A percentile compares a stretch with the other conserved stretches of the same genome.
phyloP scores from a whole-genome alignment of 345 rosid genomes.

The Populus davidiana region DNA sequence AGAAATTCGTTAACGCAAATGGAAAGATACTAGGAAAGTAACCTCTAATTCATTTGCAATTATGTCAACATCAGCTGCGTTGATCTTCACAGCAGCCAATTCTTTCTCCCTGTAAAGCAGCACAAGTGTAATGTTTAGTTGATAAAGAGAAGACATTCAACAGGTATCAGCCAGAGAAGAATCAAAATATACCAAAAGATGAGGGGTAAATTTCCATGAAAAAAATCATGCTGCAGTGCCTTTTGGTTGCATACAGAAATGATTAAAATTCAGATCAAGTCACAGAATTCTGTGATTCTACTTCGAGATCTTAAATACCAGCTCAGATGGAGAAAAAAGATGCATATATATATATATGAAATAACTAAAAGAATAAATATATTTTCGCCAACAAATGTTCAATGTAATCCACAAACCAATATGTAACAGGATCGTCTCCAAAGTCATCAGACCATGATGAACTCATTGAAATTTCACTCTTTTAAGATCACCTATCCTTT shows the following conservation, averaged over 20 bases:
- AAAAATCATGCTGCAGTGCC: background rate
- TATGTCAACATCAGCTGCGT: constrained; percentile 81
- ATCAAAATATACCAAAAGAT: background rate
- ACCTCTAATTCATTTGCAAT: constrained; percentile 96
- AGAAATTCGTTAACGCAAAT: background rate
- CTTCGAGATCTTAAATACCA: background rate
- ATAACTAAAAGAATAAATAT: background rate
- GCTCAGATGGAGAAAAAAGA: background rate
- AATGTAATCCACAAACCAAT: background rate
- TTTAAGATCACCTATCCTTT: background rate
- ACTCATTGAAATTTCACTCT: background rate
- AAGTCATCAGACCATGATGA: background rate
- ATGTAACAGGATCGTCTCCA: background rate
- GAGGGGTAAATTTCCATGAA: background rate
- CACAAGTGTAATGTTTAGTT: background rate
- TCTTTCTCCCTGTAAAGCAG: constrained; percentile 70
- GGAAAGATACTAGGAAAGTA: constrained; percentile 1
- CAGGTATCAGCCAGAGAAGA: background rate
- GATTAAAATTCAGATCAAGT: background rate
- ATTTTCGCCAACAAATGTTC: background rate
- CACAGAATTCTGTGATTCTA: background rate
- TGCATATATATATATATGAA: background rate
- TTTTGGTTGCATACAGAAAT: background rate
- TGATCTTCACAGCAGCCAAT: constrained; percentile 94
- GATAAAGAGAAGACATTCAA: background rate